These are phyloP conservation scores for Stevia rebaudiana DNA, from an alignment of 140 eudicot genomes.

Conservation along the genomic window DNA sequence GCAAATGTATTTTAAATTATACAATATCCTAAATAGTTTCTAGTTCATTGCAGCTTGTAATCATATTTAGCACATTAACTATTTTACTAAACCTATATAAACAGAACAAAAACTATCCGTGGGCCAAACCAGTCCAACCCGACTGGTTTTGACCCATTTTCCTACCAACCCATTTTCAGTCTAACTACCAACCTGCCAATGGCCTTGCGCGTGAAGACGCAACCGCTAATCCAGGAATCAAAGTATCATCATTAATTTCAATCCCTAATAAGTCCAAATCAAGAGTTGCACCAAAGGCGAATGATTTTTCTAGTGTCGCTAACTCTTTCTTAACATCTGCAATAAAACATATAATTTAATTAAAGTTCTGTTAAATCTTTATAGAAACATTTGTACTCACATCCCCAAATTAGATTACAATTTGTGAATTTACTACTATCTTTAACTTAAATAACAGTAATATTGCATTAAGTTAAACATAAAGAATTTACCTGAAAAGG, in stretches of 20 bases:
- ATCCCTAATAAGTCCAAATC: constrained; percentile 88
- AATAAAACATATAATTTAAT: constrained; percentile 5
- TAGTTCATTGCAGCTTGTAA: too few relatives aligned
- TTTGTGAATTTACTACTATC: background rate
- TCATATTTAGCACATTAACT: background rate
- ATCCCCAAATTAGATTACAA: background rate
- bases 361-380: background rate
- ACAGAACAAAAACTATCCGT: background rate
- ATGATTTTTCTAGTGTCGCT: constrained; percentile 47
- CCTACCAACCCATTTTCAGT: background rate
- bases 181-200: constrained; percentile 60
- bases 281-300: constrained; percentile 66
- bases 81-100: background rate
- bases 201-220: constrained; percentile 85
- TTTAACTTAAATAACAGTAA: background rate
- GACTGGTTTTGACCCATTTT: background rate
- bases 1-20: background rate
- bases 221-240: constrained; percentile 92
- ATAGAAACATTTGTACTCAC: background rate
- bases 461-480: background rate
- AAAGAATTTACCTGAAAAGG: constrained; percentile 61
- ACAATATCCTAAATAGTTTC: too few relatives aligned
- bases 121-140: background rate
- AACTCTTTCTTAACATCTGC: constrained; percentile 74
- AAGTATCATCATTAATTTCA: constrained; percentile 61